Conservation (phyloP, 345 rosid species). For the Eucalyptus marginata region DNA sequence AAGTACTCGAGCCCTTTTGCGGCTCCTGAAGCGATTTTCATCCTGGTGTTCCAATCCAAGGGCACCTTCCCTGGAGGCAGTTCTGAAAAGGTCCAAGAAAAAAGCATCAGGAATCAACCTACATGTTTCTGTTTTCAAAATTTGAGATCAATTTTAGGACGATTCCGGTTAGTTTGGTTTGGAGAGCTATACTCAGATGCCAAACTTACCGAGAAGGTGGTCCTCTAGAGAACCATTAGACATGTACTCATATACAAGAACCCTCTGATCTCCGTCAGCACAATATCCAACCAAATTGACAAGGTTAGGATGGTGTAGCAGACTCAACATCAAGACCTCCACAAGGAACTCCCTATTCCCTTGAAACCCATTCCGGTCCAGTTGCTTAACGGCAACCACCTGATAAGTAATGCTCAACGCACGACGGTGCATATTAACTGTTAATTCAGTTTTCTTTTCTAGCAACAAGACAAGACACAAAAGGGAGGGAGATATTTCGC, state of each 20-base stretch:
- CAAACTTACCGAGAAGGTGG: slow-evolving; percentile 9
- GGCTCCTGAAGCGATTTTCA: slow-evolving; percentile 11
- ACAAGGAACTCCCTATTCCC: slow-evolving; percentile 15
- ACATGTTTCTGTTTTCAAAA: not conserved
- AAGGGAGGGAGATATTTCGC: not conserved
- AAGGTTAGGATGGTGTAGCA: slow-evolving; percentile 7
- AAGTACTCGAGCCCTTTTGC: slow-evolving; percentile 14
- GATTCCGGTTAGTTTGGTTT: not conserved
- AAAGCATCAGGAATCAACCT: not conserved
- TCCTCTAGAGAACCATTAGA: slow-evolving; percentile 9
- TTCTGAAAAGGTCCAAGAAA: not conserved
- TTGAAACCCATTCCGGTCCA: slow-evolving; percentile 13
- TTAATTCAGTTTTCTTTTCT: not conserved
- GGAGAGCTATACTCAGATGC: not conserved
- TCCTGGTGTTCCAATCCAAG: slow-evolving; percentile 11
- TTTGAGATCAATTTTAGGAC: not conserved
- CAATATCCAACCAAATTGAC: slow-evolving; percentile 15
- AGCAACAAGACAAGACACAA: not conserved
- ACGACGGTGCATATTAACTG: not conserved
- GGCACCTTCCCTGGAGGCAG: not conserved
- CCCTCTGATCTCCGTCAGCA: slow-evolving; percentile 10
- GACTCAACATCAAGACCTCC: slow-evolving; percentile 12
- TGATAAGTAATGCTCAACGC: not conserved
- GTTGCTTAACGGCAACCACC: slow-evolving; percentile 19
- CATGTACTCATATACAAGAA: slow-evolving; percentile 10